Evolutionary conservation across 1,139 yeast species (phyloP).

Genomic region (Torulaspora globosa): DNA sequence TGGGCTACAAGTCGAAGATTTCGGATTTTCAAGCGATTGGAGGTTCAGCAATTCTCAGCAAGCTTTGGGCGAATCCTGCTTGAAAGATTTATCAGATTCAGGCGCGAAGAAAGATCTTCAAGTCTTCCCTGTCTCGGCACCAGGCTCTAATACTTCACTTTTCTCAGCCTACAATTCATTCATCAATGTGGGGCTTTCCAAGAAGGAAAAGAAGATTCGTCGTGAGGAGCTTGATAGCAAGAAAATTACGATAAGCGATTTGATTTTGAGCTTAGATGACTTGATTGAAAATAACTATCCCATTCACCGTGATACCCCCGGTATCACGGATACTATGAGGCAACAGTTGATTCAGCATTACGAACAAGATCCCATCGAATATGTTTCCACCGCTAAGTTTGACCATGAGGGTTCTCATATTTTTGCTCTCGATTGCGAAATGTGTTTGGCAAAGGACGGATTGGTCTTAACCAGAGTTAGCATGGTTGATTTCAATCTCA

Average conservation of each 20-base stretch:
- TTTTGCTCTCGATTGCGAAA: conserved; percentile 89
- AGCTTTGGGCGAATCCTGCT: conserved; percentile 28
- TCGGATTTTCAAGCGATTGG: conserved; percentile 29
- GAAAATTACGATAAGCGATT: conserved; percentile 51
- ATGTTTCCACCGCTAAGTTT: conserved; percentile 55
- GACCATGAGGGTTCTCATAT: conserved; percentile 57
- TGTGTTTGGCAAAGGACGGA: conserved; percentile 64
- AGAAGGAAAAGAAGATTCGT: conserved; percentile 47
- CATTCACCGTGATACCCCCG: conserved; percentile 43
- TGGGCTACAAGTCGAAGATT: conserved; percentile 52
- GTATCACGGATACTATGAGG: conserved; percentile 18
- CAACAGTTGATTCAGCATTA: conserved; percentile 13
- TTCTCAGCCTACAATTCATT: conserved; percentile 56
- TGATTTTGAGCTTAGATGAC: conserved; percentile 47
- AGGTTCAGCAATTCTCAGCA: conserved; percentile 26
- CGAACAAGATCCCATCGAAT: conserved; percentile 36
- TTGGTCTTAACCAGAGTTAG: conserved; percentile 76
- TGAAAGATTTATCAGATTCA: conserved; percentile 20
- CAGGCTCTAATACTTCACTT: conserved; percentile 59
- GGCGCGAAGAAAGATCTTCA: conserved; percentile 38
- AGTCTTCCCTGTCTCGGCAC: conserved; percentile 40
- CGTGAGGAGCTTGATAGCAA: conserved; percentile 38
- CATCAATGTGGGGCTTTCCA: conserved; percentile 52
- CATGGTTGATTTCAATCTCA: conserved; percentile 57
- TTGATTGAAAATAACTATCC: conserved; percentile 56